These are phyloP conservation scores for Wallacemonas sp. DNA, from an alignment of 208 protist genomes.

Conservation along the genomic window DNA sequence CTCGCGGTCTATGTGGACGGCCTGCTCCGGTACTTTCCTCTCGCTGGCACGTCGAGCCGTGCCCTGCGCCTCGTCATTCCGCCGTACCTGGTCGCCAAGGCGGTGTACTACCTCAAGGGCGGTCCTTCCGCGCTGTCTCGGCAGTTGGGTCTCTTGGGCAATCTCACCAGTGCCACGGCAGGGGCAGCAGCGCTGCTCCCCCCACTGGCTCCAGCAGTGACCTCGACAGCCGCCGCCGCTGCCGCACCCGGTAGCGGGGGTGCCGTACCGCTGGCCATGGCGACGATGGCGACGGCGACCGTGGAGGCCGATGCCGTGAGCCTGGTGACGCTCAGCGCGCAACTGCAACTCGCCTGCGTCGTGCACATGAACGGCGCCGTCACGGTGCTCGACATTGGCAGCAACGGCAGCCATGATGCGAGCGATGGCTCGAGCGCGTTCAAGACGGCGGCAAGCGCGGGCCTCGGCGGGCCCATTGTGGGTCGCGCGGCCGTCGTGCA, in stretches of 20 bases:
- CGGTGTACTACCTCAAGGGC: constrained; percentile 32
- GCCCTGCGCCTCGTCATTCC: constrained; percentile 70
- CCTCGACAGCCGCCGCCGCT: neutral
- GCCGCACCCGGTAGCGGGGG: neutral
- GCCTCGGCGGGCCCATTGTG: constrained; percentile 1
- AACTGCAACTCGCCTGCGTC: constrained; percentile 65
- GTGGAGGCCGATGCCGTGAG: constrained; percentile 78
- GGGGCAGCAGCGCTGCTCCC: no score
- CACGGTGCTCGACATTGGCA: constrained; percentile 55
- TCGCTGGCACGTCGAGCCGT: constrained; percentile 52
- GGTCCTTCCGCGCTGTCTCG: no score
- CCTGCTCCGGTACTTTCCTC: constrained; percentile 64
- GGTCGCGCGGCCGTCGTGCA: constrained; percentile 42
- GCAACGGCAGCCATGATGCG: neutral
- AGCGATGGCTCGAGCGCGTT: neutral
- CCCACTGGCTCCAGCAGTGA: neutral
- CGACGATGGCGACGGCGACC: constrained; percentile 11
- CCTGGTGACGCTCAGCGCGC: constrained; percentile 55
- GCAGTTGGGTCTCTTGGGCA: no score
- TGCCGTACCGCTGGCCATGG: neutral
- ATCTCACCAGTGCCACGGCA: no score
- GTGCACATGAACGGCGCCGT: constrained; percentile 72
- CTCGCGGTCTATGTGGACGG: constrained; percentile 76
- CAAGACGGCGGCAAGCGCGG: neutral
- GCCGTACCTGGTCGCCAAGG: constrained; percentile 57